Base-by-base conservation (phyloP, 1,139 yeast species). In the Arxiozyma slooffiae region DNA sequence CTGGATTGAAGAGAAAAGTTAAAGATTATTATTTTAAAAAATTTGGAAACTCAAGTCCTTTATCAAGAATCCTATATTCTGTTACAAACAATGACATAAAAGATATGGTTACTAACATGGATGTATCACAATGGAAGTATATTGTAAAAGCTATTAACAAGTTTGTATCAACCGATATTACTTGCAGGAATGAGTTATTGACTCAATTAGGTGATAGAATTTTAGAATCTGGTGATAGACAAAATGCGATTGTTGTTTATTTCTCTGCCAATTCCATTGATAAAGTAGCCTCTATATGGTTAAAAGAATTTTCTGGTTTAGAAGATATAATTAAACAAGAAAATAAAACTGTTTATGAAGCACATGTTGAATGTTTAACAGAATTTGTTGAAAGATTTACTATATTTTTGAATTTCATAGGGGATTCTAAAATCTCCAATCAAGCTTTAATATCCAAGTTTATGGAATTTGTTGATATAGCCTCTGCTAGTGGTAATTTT, bases 321-420 rank as follows among this genome's bases (percentile, higher is more conserved):
- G 96, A 90, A 68, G 60, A 69, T 14, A 71, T 72, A 51, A 70
- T 81, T 55, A 67, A 72, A 51, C 30, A 66, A 74, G 6, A 68
- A 72, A 67, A 71, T 37, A 71, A 69, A 22, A 70, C 77, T 37
- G 65, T 75, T 1, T 84, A 85, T 51, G 95, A 85, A 57, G 96
- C 96, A 21, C 89, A 90, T 64, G 81, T 85, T 58, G 85, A 80
- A 59, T 85, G 96, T 7, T 75, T 92, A 63, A 83, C 85, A 53
- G 82, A 80, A 60, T 85, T 89, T 65, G 85, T 88, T 52, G 95
- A 86, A 65, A 90, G 92, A 68, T 77, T 89, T 54, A 80, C 89
- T 37, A 81, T 86, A 22, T 86, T 84, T 67, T 79, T 87, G 59
- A 76, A 82, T 46, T 74, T 80, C 52, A 65, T 80, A 20, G 80